phyloP scores from a whole-genome alignment of 768 basidiomycete genomes.

The Dentipellis sp. region DNA sequence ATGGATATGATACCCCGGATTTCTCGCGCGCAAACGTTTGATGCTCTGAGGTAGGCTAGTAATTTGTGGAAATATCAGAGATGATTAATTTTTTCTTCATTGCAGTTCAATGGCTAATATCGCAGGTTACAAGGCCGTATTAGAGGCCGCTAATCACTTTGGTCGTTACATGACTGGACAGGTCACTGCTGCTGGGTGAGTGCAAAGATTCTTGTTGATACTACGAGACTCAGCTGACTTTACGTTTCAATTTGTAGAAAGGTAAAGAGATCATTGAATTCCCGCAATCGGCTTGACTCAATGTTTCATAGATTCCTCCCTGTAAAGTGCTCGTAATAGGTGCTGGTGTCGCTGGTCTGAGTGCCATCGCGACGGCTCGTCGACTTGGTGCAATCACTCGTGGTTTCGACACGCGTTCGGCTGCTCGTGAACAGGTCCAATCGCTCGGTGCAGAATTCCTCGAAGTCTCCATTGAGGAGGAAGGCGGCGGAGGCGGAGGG shows the following conservation, averaged over 20 bases:
- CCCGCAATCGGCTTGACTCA: neutral
- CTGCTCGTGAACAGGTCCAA: constrained; percentile 82
- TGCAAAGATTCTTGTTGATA: constrained; percentile 10
- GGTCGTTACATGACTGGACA: constrained; percentile 87
- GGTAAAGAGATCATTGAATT: constrained; percentile 20
- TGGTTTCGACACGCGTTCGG: constrained; percentile 80
- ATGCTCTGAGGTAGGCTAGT: constrained; percentile 61
- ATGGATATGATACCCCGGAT: constrained; percentile 94
- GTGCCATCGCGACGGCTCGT: constrained; percentile 79
- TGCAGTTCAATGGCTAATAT: constrained; percentile 88
- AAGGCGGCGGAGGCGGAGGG: constrained; percentile 74
- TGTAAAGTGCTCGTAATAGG: constrained; percentile 84
- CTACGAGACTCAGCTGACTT: neutral
- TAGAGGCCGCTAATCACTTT: constrained; percentile 86
- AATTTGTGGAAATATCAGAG: neutral
- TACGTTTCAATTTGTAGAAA: constrained; percentile 25
- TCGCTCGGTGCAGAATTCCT: constrained; percentile 86
- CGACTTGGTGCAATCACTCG: constrained; percentile 83
- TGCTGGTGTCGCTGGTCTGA: constrained; percentile 82
- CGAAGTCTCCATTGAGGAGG: constrained; percentile 74
- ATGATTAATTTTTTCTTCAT: neutral
- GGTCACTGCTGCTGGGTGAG: constrained; percentile 83
- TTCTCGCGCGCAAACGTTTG: constrained; percentile 84
- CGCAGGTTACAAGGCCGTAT: constrained; percentile 85
- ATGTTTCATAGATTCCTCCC: constrained; percentile 56